phyloP scores from a whole-genome alignment of 2,329 filamentous ascomycete genomes.

The Dactylellina parvicollis region DNA sequence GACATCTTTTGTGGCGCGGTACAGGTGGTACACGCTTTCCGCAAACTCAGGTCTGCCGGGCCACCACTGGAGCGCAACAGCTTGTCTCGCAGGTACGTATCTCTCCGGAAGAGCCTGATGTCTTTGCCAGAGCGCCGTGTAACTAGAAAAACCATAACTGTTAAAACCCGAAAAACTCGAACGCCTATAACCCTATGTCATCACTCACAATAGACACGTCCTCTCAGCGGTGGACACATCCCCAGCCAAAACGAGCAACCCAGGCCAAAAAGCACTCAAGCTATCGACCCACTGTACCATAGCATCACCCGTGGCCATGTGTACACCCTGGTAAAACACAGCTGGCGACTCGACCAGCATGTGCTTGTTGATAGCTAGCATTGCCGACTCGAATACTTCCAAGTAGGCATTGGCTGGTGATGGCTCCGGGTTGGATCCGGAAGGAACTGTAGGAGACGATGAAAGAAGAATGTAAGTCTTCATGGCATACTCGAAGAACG shows the following conservation, averaged over 20 bases:
- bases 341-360: slow-evolving; percentile 75
- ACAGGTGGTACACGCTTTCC: slow-evolving; percentile 96
- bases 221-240: slow-evolving; percentile 91
- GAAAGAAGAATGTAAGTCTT: slow-evolving; percentile 93
- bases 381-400: slow-evolving; percentile 82
- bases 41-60: slow-evolving; percentile 95
- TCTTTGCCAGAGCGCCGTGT: slow-evolving; percentile 91
- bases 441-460: slow-evolving; percentile 51
- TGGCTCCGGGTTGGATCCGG: slow-evolving; percentile 30
- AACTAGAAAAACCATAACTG: slow-evolving; percentile 61
- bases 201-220: slow-evolving; percentile 75
- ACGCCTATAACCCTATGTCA: neutral
- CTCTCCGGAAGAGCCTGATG: slow-evolving; percentile 94
- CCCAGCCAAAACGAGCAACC: slow-evolving; percentile 83
- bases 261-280: slow-evolving; percentile 92
- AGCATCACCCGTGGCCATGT: slow-evolving; percentile 77
- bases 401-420: slow-evolving; percentile 68
- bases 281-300: slow-evolving; percentile 82
- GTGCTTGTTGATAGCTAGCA: slow-evolving; percentile 87
- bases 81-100: slow-evolving; percentile 81
- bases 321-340: slow-evolving; percentile 87
- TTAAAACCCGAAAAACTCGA: slow-evolving; percentile 1
- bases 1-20: slow-evolving; percentile 88
- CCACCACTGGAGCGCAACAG: slow-evolving; percentile 94
- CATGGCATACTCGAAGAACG: slow-evolving; percentile 97